Conservation (phyloP, 2,329 filamentous ascomycete species). For the Cladophialophora yegresii region DNA sequence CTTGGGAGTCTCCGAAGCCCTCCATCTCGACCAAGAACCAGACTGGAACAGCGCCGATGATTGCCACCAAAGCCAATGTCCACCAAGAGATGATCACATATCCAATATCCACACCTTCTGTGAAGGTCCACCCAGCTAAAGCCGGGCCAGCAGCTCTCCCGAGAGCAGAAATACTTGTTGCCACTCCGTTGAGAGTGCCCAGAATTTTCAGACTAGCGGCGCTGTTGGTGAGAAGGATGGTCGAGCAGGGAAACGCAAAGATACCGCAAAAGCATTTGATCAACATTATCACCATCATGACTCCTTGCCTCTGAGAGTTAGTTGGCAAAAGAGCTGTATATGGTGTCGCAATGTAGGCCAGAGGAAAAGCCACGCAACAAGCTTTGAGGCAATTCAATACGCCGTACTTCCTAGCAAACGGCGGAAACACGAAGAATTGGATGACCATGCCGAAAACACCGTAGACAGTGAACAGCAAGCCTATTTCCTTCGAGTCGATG, state of each 20-base stretch:
- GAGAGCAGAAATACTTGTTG: slow-evolving; percentile 77
- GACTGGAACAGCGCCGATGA: slow-evolving; percentile 69
- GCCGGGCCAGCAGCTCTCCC: slow-evolving; percentile 80
- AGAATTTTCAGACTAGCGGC: slow-evolving; percentile 73
- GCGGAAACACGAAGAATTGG: slow-evolving; percentile 84
- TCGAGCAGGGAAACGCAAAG: slow-evolving; percentile 84
- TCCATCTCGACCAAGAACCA: slow-evolving; percentile 75
- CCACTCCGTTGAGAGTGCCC: slow-evolving; percentile 87
- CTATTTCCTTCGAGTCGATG: slow-evolving; percentile 70
- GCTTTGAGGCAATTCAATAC: slow-evolving; percentile 71
- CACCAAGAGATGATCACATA: slow-evolving; percentile 82
- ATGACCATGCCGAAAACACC: slow-evolving; percentile 76
- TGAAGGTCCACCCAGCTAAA: slow-evolving; percentile 70
- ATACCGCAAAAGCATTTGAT: slow-evolving; percentile 75
- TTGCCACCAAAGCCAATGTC: slow-evolving; percentile 65
- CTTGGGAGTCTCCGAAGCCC: slow-evolving; percentile 55
- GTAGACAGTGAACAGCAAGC: slow-evolving; percentile 80
- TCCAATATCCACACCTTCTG: slow-evolving; percentile 71
- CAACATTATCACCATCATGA: slow-evolving; percentile 67
- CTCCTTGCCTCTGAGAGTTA: slow-evolving; percentile 56
- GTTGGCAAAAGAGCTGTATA: slow-evolving; percentile 69
- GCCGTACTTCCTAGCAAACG: slow-evolving; percentile 70
- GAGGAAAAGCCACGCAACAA: slow-evolving; percentile 68
- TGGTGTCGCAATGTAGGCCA: slow-evolving; percentile 78
- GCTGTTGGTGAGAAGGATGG: slow-evolving; percentile 87